Evolutionary conservation across 768 basidiomycete genomes (phyloP).

Genomic region (Suillus fuscotomentosus): DNA sequence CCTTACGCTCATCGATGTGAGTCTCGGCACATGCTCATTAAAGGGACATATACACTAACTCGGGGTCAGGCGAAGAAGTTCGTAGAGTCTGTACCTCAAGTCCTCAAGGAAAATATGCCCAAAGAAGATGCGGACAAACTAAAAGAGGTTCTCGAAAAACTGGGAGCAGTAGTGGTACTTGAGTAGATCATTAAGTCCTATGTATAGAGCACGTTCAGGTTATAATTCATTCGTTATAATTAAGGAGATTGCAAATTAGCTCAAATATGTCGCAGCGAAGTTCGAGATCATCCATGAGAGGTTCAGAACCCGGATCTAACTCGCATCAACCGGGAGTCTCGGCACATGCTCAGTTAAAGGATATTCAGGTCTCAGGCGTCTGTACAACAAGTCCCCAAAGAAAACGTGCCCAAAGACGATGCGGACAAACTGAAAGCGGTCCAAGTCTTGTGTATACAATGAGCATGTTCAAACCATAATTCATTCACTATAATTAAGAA

Average conservation of each 20-base stretch:
- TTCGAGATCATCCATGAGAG: conserved; percentile 97
- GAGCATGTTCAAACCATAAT: conserved; percentile 14
- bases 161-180: conserved; percentile 85
- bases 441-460: conserved; percentile 13
- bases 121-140: conserved; percentile 99
- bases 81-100: conserved; percentile 91
- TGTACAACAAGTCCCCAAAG: conserved; percentile 90
- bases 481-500: conserved; percentile 18
- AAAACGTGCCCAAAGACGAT: conserved; percentile 92
- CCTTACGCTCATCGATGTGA: conserved; percentile 94
- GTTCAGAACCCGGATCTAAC: conserved; percentile 92
- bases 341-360: not conserved
- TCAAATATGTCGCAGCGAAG: conserved; percentile 53
- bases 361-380: conserved; percentile 63
- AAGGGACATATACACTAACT: conserved; percentile 1
- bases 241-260: conserved; percentile 10
- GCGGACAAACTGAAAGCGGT: conserved; percentile 91
- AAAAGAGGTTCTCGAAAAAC: conserved; percentile 82
- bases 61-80: conserved; percentile 91
- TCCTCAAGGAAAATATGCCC: conserved; percentile 89
- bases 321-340: conserved; percentile 81
- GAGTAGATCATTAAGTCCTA: conserved; percentile 49
- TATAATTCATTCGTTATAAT: conserved; percentile 16
- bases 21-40: conserved; percentile 28
- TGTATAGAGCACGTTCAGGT: conserved; percentile 13